A percentile compares a stretch with the other conserved stretches of the same genome.
These are phyloP conservation scores for Blepharisma stoltei DNA, from an alignment of 73 alveolate species.

Conservation along the genomic window DNA sequence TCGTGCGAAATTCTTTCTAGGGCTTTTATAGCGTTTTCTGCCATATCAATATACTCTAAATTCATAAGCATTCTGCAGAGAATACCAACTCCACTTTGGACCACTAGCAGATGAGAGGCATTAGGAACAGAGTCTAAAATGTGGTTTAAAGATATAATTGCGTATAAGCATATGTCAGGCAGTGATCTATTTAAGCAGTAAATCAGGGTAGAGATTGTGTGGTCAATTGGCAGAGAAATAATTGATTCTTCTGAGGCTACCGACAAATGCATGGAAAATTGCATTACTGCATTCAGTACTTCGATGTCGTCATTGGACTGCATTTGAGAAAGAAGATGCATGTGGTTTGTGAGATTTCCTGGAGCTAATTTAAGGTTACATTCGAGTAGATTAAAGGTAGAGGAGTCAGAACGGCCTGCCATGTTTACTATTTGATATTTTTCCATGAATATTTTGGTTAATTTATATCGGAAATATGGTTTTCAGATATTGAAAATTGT, in stretches of 20 bases:
- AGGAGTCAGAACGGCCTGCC: too few relatives aligned
- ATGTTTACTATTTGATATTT: too few relatives aligned
- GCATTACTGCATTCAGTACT: not conserved
- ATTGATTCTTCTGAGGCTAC: conserved; percentile 28
- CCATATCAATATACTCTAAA: conserved; percentile 61
- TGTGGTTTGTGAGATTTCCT: too few relatives aligned
- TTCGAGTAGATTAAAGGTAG: too few relatives aligned
- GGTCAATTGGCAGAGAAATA: conserved; percentile 4
- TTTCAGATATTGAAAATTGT: too few relatives aligned
- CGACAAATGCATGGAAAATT: conserved; percentile 4
- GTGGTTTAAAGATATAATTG: not conserved
- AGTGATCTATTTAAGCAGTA: conserved; percentile 12
- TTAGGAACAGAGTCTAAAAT: not conserved
- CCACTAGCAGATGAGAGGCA: conserved; percentile 23
- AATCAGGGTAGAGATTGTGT: conserved; percentile 11
- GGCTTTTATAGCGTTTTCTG: conserved; percentile 55
- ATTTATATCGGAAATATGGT: too few relatives aligned
- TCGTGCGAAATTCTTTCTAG: conserved; percentile 54
- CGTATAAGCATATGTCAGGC: not conserved
- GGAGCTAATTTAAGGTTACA: too few relatives aligned
- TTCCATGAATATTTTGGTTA: too few relatives aligned
- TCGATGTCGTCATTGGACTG: conserved; percentile 18
- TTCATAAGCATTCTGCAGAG: conserved; percentile 40
- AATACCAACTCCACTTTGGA: conserved; percentile 38
- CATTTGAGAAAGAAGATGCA: not conserved